Percentiles rank a stretch among this genome's conserved stretches.
Evolutionary conservation across 441 rosid species (phyloP).

Genomic region (Pelargonium exstipulatum): DNA sequence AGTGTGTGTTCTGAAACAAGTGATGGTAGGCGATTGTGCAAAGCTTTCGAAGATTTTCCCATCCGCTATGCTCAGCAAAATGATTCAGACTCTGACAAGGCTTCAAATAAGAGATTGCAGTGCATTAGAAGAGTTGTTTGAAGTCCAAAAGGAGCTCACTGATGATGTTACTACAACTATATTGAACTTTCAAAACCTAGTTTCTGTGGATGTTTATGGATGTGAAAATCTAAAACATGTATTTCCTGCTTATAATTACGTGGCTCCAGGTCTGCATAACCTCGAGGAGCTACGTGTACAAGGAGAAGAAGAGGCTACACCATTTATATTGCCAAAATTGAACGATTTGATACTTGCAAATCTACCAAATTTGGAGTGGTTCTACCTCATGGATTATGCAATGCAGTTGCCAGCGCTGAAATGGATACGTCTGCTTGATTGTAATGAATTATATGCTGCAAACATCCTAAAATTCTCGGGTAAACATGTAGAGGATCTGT

Average conservation of each 20-base stretch:
- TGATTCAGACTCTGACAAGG: no score
- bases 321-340: not conserved
- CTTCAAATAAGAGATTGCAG: no score
- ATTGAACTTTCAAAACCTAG: not conserved
- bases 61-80: no score
- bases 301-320: not conserved
- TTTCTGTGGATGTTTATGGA: not conserved
- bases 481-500: no score
- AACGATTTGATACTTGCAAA: not conserved
- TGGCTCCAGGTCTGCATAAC: not conserved
- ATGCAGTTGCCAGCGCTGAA: not conserved
- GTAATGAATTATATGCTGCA: not conserved
- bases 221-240: not conserved
- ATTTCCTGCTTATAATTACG: not conserved
- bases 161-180: no score
- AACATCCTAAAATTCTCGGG: not conserved
- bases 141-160: no score
- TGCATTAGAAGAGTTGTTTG: no score
- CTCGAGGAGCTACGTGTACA: not conserved
- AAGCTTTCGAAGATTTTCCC: no score
- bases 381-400: not conserved
- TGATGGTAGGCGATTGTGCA: no score
- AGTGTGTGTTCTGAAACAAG: no score
- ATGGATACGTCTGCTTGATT: not conserved
- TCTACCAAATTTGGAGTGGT: not conserved